phyloP scores from a whole-genome alignment of 306 rosid species.

The Fragaria vesca region DNA sequence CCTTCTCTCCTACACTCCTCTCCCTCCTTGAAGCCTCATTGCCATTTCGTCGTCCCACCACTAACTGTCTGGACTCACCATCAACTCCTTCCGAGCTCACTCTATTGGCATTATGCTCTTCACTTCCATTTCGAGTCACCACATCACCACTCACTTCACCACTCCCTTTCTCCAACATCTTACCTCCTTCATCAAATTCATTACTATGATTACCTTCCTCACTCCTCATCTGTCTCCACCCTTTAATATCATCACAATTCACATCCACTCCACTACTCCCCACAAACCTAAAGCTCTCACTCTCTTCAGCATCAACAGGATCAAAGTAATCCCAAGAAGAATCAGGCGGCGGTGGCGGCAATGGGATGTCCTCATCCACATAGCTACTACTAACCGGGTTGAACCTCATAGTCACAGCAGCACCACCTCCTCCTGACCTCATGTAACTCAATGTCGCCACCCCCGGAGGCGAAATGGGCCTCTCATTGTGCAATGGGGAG shows the following conservation, averaged over 20 bases:
- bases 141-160: constrained; percentile 17
- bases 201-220: constrained; percentile 24
- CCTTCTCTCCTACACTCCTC: constrained; percentile 39
- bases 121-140: constrained; percentile 22
- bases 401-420: constrained; percentile 58
- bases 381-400: constrained; percentile 35
- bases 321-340: constrained; percentile 93
- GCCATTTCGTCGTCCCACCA: constrained; percentile 12
- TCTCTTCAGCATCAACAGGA: constrained; percentile 58
- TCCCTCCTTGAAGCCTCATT: constrained; percentile 42
- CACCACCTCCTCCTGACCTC: constrained; percentile 52
- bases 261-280: constrained; percentile 46
- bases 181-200: constrained; percentile 24
- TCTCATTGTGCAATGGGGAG: constrained; percentile 62
- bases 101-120: constrained; percentile 20
- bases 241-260: constrained; percentile 32
- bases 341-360: constrained; percentile 72
- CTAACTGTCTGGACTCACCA: constrained; percentile 33
- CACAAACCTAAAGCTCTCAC: constrained; percentile 69
- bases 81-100: constrained; percentile 27
- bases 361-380: constrained; percentile 55
- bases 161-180: constrained; percentile 28
- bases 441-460: constrained; percentile 55
- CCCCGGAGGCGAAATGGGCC: constrained; percentile 49
- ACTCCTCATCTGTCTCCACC: constrained; percentile 36